These are phyloP conservation scores for Flaveria floridana DNA, from an alignment of 140 eudicot species.

Conservation along the genomic window DNA sequence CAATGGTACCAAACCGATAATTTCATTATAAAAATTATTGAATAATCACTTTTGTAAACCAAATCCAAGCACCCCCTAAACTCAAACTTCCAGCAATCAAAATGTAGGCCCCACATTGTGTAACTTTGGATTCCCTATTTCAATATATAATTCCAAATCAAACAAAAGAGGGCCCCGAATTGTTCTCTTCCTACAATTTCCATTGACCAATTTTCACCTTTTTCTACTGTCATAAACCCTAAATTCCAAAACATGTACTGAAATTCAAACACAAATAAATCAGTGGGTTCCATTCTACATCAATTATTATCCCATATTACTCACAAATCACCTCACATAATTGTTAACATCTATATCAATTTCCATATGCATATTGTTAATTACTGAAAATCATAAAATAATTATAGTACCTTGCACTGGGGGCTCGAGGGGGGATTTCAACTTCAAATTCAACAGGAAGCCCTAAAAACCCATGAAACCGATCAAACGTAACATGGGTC, in stretches of 20 bases:
- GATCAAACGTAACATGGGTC: slow-evolving; percentile 85
- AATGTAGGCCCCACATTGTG: slow-evolving; percentile 8
- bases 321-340: not conserved
- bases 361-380: not conserved
- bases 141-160: slow-evolving; percentile 18
- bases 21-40: not conserved
- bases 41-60: not conserved
- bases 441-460: slow-evolving; percentile 85
- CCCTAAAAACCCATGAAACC: slow-evolving; percentile 84
- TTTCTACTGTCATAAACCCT: slow-evolving; percentile 30
- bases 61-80: slow-evolving; percentile 4
- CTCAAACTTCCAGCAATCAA: slow-evolving; percentile 8
- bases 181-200: slow-evolving; percentile 6
- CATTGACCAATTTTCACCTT: slow-evolving; percentile 26
- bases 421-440: slow-evolving; percentile 71
- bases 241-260: slow-evolving; percentile 24
- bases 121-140: slow-evolving; percentile 26
- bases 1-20: not conserved
- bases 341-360: not conserved
- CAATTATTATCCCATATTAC: slow-evolving; percentile 2
- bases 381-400: not conserved
- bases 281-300: slow-evolving; percentile 3
- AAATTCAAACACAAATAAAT: slow-evolving; percentile 14
- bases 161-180: slow-evolving; percentile 23
- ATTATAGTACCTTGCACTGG: slow-evolving; percentile 72